Evolutionary conservation across 805 yeast species (phyloP).

Genomic region (Ogataea allantospora): DNA sequence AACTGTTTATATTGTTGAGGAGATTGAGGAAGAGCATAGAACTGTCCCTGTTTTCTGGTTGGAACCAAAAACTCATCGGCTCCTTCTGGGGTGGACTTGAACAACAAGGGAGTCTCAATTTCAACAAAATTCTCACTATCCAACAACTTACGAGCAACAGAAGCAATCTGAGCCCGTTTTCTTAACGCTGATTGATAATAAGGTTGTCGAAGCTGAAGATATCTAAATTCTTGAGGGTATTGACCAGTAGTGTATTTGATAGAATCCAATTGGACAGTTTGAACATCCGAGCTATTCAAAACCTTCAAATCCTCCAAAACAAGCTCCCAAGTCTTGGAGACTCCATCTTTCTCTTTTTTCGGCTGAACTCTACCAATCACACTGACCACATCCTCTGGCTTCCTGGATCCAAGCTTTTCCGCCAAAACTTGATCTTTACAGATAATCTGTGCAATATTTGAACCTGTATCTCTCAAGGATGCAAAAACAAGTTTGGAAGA

Average conservation of each 20-base stretch:
- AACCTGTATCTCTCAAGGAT: conserved; percentile 68
- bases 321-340: conserved; percentile 52
- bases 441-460: conserved; percentile 61
- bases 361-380: conserved; percentile 54
- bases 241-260: conserved; percentile 52
- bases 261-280: conserved; percentile 65
- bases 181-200: conserved; percentile 55
- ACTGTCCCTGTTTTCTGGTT: conserved; percentile 57
- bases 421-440: conserved; percentile 39
- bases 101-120: conserved; percentile 87
- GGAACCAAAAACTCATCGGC: conserved; percentile 96
- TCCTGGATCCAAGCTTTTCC: conserved; percentile 41
- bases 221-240: conserved; percentile 79
- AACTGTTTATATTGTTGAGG: conserved; percentile 98
- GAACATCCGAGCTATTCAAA: conserved; percentile 58
- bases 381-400: conserved; percentile 73
- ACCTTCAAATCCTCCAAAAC: conserved; percentile 48
- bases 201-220: conserved; percentile 70
- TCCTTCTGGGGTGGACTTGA: conserved; percentile 97
- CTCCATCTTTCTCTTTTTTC: conserved; percentile 31
- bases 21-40: conserved; percentile 94
- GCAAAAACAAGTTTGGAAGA: conserved; percentile 70
- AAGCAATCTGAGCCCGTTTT: conserved; percentile 55
- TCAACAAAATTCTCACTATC: conserved; percentile 59
- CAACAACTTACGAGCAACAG: conserved; percentile 37